Evolutionary conservation across 2,329 filamentous ascomycete genomes (phyloP).

Genomic region (Aureobasidium zeae): DNA sequence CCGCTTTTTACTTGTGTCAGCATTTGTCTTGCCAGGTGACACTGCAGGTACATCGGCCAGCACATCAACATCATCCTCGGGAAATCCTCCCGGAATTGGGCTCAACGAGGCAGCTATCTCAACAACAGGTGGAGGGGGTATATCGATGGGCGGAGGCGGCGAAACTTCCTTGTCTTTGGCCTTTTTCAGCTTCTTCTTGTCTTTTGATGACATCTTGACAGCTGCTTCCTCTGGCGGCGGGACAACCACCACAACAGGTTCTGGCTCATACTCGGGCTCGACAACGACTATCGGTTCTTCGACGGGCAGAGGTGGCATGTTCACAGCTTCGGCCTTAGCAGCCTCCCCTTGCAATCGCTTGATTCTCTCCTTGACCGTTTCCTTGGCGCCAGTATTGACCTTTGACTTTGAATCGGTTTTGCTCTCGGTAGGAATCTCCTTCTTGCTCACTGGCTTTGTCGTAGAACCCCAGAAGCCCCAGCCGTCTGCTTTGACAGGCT

Average conservation of each 20-base stretch:
- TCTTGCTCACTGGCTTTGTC: no score
- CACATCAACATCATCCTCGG: constrained; percentile 31
- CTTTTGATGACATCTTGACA: constrained; percentile 17
- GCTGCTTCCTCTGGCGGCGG: constrained; percentile 13
- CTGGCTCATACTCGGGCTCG: constrained; percentile 4
- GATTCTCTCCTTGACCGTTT: constrained; percentile 46
- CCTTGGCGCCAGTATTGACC: constrained; percentile 33
- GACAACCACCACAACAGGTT: not conserved
- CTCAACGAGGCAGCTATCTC: constrained; percentile 26
- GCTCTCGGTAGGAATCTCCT: constrained; percentile 36
- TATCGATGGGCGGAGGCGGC: not conserved
- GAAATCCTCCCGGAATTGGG: constrained; percentile 40
- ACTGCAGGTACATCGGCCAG: constrained; percentile 8
- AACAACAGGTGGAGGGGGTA: not conserved
- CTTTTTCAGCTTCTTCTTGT: constrained; percentile 19
- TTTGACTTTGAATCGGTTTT: constrained; percentile 34
- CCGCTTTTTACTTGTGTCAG: constrained; percentile 24
- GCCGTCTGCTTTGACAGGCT: constrained; percentile 27
- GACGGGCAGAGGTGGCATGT: constrained; percentile 19
- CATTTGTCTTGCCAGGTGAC: constrained; percentile 4
- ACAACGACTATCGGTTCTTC: constrained; percentile 21
- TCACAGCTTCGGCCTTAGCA: constrained; percentile 6
- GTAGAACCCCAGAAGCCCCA: constrained; percentile 38
- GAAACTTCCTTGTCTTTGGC: constrained; percentile 12
- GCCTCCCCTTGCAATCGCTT: constrained; percentile 35